Evolutionary conservation across 169 alveolate genomes (phyloP), one percentile per base, ranked within the genome.

Genomic region (Plasmodium gallinaceum): DNA sequence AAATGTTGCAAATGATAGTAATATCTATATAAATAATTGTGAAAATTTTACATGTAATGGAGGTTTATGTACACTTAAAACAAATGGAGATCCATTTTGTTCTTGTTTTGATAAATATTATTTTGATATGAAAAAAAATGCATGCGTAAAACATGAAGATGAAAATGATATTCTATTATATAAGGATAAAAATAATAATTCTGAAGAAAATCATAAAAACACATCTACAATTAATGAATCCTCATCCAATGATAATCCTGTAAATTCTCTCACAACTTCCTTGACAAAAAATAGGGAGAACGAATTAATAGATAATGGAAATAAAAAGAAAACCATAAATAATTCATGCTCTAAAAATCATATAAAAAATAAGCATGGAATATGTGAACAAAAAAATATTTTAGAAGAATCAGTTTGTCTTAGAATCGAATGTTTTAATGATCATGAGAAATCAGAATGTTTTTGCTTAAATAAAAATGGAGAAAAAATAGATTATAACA

Each of bases 51-150:
- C 20, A 16, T 78, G 89, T 43, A 52, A 22, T 7, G 62, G 16
- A 14, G 78, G 89, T 14, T 51, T 78, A 4, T 78, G 89, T 57
- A 65, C 89, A 45, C 58, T 51, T 60, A 75, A 42, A 22, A 24
- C 39, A 70, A 70, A 65, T 65, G 89, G 89, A 78, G 62, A 78
- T 22, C 89, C 89, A 14, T 22, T 64, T 60, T 78, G 89, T 58
- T 78, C 89, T 39, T 78, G 89, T 43, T 66, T 48, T 57, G 89
- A 78, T 20, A 78, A 65, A 14, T 69, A 64, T 43, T 78, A 78
- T 78, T 78, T 78, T 70, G 89, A 78, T 45, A 37, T 64, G 46
- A 78, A 58, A 0, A 39, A 8, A 10, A 51, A 64, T 78, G 51
- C 68, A 54, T 78, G 89, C 71, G 32, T 24, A 46, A 78, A 42